Evolutionary conservation across 2,329 filamentous ascomycete genomes (phyloP), one percentile per base, ranked within the genome.

Genomic region (Alternaria arbusti): DNA sequence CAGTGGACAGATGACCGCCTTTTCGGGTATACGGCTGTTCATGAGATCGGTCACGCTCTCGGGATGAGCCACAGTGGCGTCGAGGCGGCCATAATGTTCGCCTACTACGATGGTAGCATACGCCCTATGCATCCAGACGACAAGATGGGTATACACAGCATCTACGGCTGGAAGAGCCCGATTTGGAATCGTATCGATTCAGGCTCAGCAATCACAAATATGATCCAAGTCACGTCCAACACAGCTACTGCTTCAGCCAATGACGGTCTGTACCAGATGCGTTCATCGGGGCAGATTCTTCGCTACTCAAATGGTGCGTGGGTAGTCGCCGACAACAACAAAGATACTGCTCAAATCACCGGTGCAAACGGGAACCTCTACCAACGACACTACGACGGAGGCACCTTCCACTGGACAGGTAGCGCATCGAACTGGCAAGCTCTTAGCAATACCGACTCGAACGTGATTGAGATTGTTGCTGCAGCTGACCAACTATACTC

Each of bases 11-110:
- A 77, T 22, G 72, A 73, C 44, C 68, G 69, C 7, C 54, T 76
- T 1, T 74, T 77, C 61, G 72, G 69, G 44, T 75, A 65, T 49
- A 75, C 72, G 3, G 73, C 72, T 5, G 50, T 70, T 6, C 74
- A 77, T 23, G 74, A 77, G 44, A 76, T 76, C 4, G 74, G 73
- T 0, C 74, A 77, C 25, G 69, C 72, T 9, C 70, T 77, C 3
- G 74, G 74, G 4, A 54, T 77, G 17, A 71, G 68, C 25, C 74
- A 77, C 49, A 74, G 69, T 32, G 71, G 66, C 44, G 70, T 77
- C n/a, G 69, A 75, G 56, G 44, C 68, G 8, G 71, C 74, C 1
- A 58, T 75, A 57, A 77, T 77, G 74, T 77, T 72, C 57, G 69
- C 72, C 9, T 74, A 72, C 58, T 76, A 64, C 61, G 70, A 70